Base-by-base conservation (phyloP, 306 rosid genomes). In the Begonia masoniana region DNA sequence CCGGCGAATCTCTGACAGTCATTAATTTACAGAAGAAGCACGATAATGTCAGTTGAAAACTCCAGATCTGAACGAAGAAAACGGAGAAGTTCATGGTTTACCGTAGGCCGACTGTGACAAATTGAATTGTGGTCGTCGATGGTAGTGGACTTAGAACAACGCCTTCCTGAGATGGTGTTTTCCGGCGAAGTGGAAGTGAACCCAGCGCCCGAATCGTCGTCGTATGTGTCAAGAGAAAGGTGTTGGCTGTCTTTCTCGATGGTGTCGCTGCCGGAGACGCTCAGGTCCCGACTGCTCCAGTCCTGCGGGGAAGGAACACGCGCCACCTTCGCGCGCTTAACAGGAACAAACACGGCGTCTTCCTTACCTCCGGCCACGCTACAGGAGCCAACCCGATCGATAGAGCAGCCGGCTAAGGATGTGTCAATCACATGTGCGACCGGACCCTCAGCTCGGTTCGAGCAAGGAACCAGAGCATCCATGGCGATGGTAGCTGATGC, bases 391-490 rank as follows among this genome's bases (percentile, higher is more conserved):
- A 66, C 82, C 15, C 61, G 71, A 13, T 31, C 39, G 7, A 81
- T 65, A 35, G 84, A 67, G 61, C 75, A 45, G 15, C 77, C 81
- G 10, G 59, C 56, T 45, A 59, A 50, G 35, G 66, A 51, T 46
- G 52, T 50, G 55, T 66, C 71, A 13, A 50, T 31, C 39, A 31
- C 39, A 31, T 31, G 39, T 31, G 39, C 9, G 0, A 31, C 7
- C 39, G 39, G 39, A 7, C 39, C 39, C 39, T 31, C 51, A 19
- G 54, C 11, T 0, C 59, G 63, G 53, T 71, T 71, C 10, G 82
- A 60, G 77, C 83, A 78, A 1, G 97, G 95, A 12, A 89, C 97
- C 66, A 82, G 48, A 1, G 88, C 96, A 50, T 91, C 97, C 78
- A 76, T 72, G 14, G 76, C 49, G 67, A 55, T 16, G 0, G 76